These are phyloP conservation scores for Eleusine indica DNA, from an alignment of 176 grass and related monocot genomes.

Conservation along the genomic window DNA sequence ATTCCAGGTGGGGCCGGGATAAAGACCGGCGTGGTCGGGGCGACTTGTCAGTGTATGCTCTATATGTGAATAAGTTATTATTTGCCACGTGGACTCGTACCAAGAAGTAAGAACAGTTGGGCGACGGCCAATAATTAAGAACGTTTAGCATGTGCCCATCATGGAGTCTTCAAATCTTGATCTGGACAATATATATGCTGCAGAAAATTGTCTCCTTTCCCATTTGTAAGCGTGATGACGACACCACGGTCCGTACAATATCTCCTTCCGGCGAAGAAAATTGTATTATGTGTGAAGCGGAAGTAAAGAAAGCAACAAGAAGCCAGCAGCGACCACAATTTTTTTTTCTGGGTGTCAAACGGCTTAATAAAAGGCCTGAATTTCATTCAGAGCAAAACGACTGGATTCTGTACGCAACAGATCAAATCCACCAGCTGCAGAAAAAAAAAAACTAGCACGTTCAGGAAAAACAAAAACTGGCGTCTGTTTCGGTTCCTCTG, in stretches of 20 bases:
- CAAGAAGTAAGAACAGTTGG: neutral
- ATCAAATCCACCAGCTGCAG: too few species aligned
- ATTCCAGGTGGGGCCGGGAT: neutral
- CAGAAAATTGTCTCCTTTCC: too few species aligned
- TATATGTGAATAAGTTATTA: neutral
- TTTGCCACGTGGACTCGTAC: neutral
- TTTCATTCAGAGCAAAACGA: too few species aligned
- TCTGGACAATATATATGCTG: neutral
- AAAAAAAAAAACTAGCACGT: neutral
- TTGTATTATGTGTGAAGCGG: neutral
- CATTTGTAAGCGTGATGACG: too few species aligned
- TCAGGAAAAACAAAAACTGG: too few species aligned
- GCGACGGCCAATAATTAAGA: neutral
- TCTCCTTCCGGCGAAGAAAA: neutral
- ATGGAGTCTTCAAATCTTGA: neutral
- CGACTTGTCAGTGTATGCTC: neutral
- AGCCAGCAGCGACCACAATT: neutral
- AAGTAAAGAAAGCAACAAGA: neutral
- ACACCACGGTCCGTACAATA: too few species aligned
- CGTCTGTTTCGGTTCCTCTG: too few species aligned
- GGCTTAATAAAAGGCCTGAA: too few species aligned
- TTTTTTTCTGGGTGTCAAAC: too few species aligned
- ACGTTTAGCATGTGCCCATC: neutral
- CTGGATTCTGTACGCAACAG: neutral
- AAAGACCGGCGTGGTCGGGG: neutral